Base-by-base conservation (phyloP, 2,329 filamentous ascomycete genomes). In the Scopulariopsis brevicaulis region DNA sequence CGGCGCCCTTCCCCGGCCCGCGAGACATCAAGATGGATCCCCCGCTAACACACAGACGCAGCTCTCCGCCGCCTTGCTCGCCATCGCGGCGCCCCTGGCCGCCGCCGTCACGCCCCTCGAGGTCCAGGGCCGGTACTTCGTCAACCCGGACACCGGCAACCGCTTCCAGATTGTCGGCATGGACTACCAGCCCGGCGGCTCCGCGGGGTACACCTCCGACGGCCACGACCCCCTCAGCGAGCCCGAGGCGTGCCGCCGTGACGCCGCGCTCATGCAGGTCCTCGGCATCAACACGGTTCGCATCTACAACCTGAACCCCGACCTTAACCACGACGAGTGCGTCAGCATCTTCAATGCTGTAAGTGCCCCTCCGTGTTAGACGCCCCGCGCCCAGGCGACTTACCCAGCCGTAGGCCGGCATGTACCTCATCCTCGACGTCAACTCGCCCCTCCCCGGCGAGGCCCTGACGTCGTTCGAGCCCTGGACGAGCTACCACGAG, bases 401-500 rank as follows among this genome's bases (percentile, higher is more conserved):
- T 22, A 54, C 32, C 4, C 34, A 11, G 46, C 5, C 7, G 35
- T 20, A 76, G 74, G 81, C 83, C 61, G 83, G 83, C 66, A 86
- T 86, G 70, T 86, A 86, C 72, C 83, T 86, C 80, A 71, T 86
- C 64, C 74, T 86, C 63, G 83, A 87, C 65, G 84, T 87, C 68
- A 87, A 87, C 74, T 84, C 83, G 51, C 84, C 84, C 54, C 71
- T 83, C 4, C 68, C 73, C 10, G 82, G 81, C 59, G 79, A 86
- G 69, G 75, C 78, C 60, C 70, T 87, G 54, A 76, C 77, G 66
- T 78, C 77, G 59, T 69, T 63, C 25, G 69, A 79, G 60, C 83
- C 83, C 25, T 82, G 79, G 79, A 74, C 75, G 54, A 81, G 76
- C 59, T 86, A 87, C 73, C 78, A 82, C 65, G 72, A 71, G 55